Evolutionary conservation across 306 rosid genomes (phyloP).

Genomic region (Sicyos edulis): DNA sequence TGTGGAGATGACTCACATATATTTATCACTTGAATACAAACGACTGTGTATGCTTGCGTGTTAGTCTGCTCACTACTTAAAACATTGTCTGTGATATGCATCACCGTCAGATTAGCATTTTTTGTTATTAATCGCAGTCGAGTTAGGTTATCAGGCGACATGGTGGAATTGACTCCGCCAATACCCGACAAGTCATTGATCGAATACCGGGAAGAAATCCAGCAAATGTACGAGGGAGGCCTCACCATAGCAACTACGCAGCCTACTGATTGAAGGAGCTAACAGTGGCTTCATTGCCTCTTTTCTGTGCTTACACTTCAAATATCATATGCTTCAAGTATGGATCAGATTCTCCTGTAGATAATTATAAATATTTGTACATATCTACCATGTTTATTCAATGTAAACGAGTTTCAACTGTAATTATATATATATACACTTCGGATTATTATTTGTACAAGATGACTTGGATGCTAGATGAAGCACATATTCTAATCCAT

Average conservation of each 20-base stretch:
- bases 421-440: background rate
- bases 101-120: too few species aligned
- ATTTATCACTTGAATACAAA: too few species aligned
- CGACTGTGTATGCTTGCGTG: too few species aligned
- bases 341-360: slow-evolving; percentile 27
- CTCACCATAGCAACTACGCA: slow-evolving; percentile 41
- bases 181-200: slow-evolving; percentile 67
- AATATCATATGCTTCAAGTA: background rate
- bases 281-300: slow-evolving; percentile 24
- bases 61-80: too few species aligned
- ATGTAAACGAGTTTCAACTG: slow-evolving; percentile 23
- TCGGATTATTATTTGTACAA: background rate
- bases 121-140: too few species aligned
- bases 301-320: background rate
- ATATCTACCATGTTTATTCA: slow-evolving; percentile 31
- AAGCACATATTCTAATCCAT: too few species aligned
- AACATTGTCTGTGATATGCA: too few species aligned
- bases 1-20: too few species aligned
- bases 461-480: too few species aligned
- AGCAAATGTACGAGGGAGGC: slow-evolving; percentile 83
- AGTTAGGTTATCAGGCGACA: too few species aligned
- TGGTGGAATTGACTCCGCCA: slow-evolving; percentile 76
- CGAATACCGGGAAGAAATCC: slow-evolving; percentile 89
- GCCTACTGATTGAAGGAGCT: slow-evolving; percentile 56
- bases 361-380: slow-evolving; percentile 33